Evolutionary conservation across 2,329 filamentous ascomycete species (phyloP).

Genomic region (Aspergillus fischeri): DNA sequence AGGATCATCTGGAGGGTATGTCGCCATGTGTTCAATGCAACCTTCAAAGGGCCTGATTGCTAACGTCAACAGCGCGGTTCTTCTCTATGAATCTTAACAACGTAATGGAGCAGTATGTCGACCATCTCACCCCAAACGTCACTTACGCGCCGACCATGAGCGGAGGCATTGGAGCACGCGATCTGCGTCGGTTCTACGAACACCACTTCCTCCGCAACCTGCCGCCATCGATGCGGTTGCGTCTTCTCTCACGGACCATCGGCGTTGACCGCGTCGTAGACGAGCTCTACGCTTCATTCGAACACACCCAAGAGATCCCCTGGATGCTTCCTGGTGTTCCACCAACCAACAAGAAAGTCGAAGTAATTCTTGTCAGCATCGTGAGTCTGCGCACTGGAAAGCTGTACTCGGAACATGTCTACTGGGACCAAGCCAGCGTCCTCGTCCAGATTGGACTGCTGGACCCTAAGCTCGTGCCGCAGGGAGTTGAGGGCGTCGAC

Average conservation of each 20-base stretch:
- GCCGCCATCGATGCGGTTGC: slow-evolving; percentile 49
- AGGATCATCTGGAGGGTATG: slow-evolving; percentile 35
- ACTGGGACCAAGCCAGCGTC: slow-evolving; percentile 61
- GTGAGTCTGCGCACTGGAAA: slow-evolving; percentile 52
- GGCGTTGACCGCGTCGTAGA: slow-evolving; percentile 59
- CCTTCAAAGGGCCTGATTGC: background rate
- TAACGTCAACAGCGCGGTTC: slow-evolving; percentile 24
- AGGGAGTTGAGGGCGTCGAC: slow-evolving; percentile 38
- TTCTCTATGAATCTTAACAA: slow-evolving; percentile 27
- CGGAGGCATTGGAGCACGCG: slow-evolving; percentile 39
- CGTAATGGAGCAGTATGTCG: slow-evolving; percentile 29
- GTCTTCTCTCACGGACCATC: slow-evolving; percentile 55
- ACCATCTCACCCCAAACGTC: slow-evolving; percentile 25
- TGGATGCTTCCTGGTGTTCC: slow-evolving; percentile 59
- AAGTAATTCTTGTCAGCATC: slow-evolving; percentile 55
- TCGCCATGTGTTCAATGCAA: background rate
- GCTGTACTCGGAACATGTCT: slow-evolving; percentile 55
- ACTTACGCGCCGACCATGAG: slow-evolving; percentile 36
- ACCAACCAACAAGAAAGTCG: slow-evolving; percentile 54
- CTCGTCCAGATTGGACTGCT: slow-evolving; percentile 56
- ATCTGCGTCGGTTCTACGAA: slow-evolving; percentile 50
- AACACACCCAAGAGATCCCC: slow-evolving; percentile 52
- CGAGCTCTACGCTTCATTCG: slow-evolving; percentile 55
- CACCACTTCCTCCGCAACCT: slow-evolving; percentile 53
- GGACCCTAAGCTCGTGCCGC: slow-evolving; percentile 53